Evolutionary conservation across 768 basidiomycete genomes (phyloP), one percentile per base, ranked within the genome.

Genomic region (Boletus coccyginus): DNA sequence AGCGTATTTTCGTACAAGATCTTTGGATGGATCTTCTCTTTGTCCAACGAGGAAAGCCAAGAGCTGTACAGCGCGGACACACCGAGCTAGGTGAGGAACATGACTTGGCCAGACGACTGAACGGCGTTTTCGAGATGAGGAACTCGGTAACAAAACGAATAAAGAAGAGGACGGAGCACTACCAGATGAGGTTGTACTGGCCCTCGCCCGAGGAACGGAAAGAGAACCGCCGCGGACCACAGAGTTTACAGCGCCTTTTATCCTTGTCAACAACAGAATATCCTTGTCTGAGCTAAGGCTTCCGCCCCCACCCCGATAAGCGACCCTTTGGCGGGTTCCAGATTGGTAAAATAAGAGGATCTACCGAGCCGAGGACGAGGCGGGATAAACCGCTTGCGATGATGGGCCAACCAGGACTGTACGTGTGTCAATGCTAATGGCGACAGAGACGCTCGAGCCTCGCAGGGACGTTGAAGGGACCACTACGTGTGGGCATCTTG

Each of bases 351-450:
- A 36, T 6, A 72, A 43, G 12, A 21, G 21, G 21, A 2, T 59
- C 55, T 41, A 60, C 67, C 0, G 66, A 67, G 16, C 67, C 67
- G 4, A 71, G 53, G 35, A 57, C 57, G 32, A 62, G 55, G 52
- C 61, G 66, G n/a, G 68, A 63, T 16, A 71, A 0, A 13, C 73
- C 70, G 32, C 62, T 73, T 43, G 64, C 62, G 7, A 73, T 3
- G 17, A 73, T 67, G 21, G 21, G 1, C 72, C 72, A 5, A 64
- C 47, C 0, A 73, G 52, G 36, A 74, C 69, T 62, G 31, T 1
- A 21, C 70, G 68, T 7, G 62, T 45, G 24, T 33, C 59, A 10
- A 70, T 11, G 46, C 69, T 73, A 19, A 38, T n/a, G 11, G 32
- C n/a, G n/a, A 67, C 69, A 2, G 69, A 61, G 14, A 67, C 19